Evolutionary conservation across 129 eudicot genomes (phyloP).

Genomic region (Flaveria bidentis): DNA sequence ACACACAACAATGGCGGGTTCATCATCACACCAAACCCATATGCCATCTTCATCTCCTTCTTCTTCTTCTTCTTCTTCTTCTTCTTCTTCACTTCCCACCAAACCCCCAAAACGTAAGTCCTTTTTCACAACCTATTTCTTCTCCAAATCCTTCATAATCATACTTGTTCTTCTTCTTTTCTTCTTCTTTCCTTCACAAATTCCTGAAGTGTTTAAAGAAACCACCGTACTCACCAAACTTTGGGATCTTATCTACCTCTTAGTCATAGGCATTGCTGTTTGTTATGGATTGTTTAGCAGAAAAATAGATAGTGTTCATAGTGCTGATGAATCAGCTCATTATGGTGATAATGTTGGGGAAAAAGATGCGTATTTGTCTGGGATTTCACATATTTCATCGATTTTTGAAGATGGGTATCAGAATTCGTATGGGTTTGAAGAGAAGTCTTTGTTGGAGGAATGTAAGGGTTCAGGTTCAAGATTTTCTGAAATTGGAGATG

Average conservation of each 20-base stretch:
- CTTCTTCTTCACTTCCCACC: constrained; percentile 37
- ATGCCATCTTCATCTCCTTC: constrained; percentile 21
- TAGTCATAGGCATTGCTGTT: constrained; percentile 69
- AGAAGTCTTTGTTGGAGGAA: constrained; percentile 30
- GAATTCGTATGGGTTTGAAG: constrained; percentile 51
- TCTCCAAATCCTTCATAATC: constrained; percentile 51
- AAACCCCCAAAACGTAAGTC: constrained; percentile 58
- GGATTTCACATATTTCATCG: constrained; percentile 57
- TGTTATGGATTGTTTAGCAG: constrained; percentile 78
- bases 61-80: constrained; percentile 12
- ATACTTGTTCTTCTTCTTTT: constrained; percentile 51
- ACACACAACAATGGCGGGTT: constrained; percentile 42
- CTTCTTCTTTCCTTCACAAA: constrained; percentile 69
- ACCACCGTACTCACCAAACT: constrained; percentile 40
- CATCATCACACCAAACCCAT: constrained; percentile 41
- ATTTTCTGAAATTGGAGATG: constrained; percentile 34
- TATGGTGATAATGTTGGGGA: constrained; percentile 22
- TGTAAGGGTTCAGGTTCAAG: constrained; percentile 30
- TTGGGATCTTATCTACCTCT: constrained; percentile 80
- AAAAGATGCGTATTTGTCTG: constrained; percentile 39
- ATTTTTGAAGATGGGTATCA: constrained; percentile 68
- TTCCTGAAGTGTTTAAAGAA: constrained; percentile 55
- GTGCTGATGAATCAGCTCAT: constrained; percentile 5
- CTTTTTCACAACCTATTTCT: constrained; percentile 28
- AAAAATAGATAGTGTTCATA: constrained; percentile 28